Evolutionary conservation across 306 rosid genomes (phyloP).

Genomic region (Bauhinia variegata): DNA sequence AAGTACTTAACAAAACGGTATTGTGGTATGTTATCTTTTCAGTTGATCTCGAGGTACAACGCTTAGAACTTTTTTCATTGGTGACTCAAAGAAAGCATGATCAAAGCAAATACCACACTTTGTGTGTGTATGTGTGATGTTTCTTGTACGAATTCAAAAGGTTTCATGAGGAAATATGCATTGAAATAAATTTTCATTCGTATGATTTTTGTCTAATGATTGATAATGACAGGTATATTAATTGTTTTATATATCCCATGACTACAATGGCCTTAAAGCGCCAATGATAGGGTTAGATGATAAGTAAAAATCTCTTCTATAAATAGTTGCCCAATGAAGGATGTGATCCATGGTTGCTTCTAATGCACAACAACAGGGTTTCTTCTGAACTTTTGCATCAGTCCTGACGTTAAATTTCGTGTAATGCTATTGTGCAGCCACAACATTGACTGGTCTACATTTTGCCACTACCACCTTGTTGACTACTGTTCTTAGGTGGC

Average conservation of each 20-base stretch:
- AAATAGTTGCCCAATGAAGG: slow-evolving; percentile 24
- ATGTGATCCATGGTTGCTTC: slow-evolving; percentile 10
- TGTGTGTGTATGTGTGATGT: neutral
- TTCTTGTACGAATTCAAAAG: slow-evolving; percentile 5
- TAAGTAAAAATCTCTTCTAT: neutral
- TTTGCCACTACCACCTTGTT: slow-evolving; percentile 73
- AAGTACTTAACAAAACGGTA: slow-evolving; percentile 7
- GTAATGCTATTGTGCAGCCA: slow-evolving; percentile 59
- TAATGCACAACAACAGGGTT: neutral
- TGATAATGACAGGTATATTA: neutral
- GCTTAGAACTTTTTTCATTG: neutral
- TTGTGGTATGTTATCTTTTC: neutral
- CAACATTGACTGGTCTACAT: slow-evolving; percentile 80
- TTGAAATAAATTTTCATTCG: neutral
- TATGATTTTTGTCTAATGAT: too few species aligned
- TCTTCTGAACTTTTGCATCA: neutral
- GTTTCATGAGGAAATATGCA: neutral
- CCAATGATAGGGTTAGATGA: neutral
- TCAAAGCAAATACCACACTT: slow-evolving; percentile 26
- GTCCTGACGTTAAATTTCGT: slow-evolving; percentile 32
- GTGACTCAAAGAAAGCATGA: slow-evolving; percentile 1
- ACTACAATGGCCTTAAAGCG: neutral
- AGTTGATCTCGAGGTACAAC: slow-evolving; percentile 6
- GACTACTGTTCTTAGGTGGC: slow-evolving; percentile 56
- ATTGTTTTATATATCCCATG: too few species aligned